Conservation (phyloP, 1,284 basidiomycete genomes). For the Microbotryum silenes-acaulis region DNA sequence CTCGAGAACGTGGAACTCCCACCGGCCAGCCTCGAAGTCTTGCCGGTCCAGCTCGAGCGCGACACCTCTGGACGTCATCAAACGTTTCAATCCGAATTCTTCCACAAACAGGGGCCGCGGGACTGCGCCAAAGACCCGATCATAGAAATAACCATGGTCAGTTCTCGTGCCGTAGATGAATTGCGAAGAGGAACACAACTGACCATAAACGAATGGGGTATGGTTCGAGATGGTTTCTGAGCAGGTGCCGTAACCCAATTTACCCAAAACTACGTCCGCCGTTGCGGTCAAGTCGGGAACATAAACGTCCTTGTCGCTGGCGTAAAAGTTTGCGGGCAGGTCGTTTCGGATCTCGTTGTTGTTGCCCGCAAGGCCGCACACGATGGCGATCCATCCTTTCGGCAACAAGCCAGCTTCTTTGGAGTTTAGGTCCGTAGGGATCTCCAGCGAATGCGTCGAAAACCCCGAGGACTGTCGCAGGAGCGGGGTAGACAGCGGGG, state of each 20-base stretch:
- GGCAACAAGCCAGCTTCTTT: slow-evolving; percentile 45
- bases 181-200: background rate
- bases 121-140: slow-evolving; percentile 43
- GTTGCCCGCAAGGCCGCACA: slow-evolving; percentile 56
- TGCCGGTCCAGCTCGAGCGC: slow-evolving; percentile 19
- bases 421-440: slow-evolving; percentile 1
- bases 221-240: slow-evolving; percentile 35
- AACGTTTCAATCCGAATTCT: slow-evolving; percentile 60
- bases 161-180: background rate
- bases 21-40: slow-evolving; percentile 28
- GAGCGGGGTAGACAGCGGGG: slow-evolving; percentile 18
- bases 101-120: slow-evolving; percentile 68
- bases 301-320: slow-evolving; percentile 64
- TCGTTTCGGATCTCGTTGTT: slow-evolving; percentile 38
- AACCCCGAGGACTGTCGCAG: slow-evolving; percentile 3
- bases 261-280: slow-evolving; percentile 66
- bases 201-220: slow-evolving; percentile 33
- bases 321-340: slow-evolving; percentile 61
- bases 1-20: slow-evolving; percentile 26
- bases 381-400: slow-evolving; percentile 64
- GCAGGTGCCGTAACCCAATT: slow-evolving; percentile 47
- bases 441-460: slow-evolving; percentile 12
- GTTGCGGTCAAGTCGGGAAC: slow-evolving; percentile 69
- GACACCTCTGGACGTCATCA: slow-evolving; percentile 45
- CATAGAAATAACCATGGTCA: background rate